A percentile compares a stretch with the other conserved stretches of the same genome.
phyloP scores from a whole-genome alignment of 1,284 basidiomycete genomes.

The Cerioporus squamosus region DNA sequence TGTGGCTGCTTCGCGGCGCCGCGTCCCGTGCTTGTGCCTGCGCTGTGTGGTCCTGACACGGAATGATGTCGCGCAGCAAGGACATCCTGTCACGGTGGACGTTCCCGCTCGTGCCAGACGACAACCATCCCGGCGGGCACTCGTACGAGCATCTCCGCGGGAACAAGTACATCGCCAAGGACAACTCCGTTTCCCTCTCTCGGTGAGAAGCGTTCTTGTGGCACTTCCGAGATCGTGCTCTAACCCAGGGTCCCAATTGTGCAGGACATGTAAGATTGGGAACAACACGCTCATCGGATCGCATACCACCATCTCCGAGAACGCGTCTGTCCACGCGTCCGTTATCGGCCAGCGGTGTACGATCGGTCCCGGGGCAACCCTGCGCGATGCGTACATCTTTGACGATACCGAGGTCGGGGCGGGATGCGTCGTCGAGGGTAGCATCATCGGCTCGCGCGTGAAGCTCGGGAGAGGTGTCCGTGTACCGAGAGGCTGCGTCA shows the following conservation, averaged over 20 bases:
- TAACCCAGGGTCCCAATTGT: conserved; percentile 7
- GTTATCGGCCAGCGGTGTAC: conserved; percentile 78
- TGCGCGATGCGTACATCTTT: conserved; percentile 83
- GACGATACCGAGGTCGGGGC: conserved; percentile 81
- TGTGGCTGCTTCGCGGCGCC: too few relatives aligned
- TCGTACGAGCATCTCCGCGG: conserved; percentile 85
- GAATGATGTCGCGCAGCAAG: conserved; percentile 56
- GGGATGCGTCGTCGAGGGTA: conserved; percentile 73
- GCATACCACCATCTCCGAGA: conserved; percentile 64
- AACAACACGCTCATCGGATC: conserved; percentile 84
- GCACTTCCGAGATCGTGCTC: not conserved
- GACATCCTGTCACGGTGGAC: conserved; percentile 94
- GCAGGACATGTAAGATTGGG: conserved; percentile 81
- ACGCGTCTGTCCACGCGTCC: conserved; percentile 67
- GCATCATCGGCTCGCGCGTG: conserved; percentile 82
- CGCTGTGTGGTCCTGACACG: too few relatives aligned
- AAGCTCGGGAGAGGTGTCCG: conserved; percentile 68
- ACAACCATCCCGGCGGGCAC: conserved; percentile 84
- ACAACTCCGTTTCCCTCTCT: conserved; percentile 73
- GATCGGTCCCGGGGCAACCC: conserved; percentile 65
- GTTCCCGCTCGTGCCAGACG: conserved; percentile 93
- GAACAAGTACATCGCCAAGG: conserved; percentile 85
- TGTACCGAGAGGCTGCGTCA: conserved; percentile 72
- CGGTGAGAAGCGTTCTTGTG: conserved; percentile 50
- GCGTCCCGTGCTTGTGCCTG: too few relatives aligned